Evolutionary conservation across 495 filamentous ascomycete genomes (phyloP), one percentile per base, ranked within the genome.

Genomic region (Immersiella caudata): DNA sequence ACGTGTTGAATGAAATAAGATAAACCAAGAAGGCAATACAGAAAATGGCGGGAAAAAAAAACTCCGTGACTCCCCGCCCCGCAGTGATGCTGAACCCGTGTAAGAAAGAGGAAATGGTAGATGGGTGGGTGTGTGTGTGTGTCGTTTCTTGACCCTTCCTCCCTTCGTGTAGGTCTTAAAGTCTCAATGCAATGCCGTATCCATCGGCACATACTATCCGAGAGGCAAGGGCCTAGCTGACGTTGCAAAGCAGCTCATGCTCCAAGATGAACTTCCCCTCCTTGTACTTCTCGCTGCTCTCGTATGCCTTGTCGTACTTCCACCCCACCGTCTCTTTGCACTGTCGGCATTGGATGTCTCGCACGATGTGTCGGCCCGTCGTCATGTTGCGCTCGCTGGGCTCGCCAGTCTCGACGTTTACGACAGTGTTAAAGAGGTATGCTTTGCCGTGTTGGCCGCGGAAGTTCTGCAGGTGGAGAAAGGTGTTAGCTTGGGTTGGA

Each of bases 301-400:
- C 95, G 74, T 89, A 97, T 29, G 95, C 95, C 80, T 96, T 96
- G 79, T 99, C 95, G 80, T 99, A 99, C 81, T 97, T 99, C 95
- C 95, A 99, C 25, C 95, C 95, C 62, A 99, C 95, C 58, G 89
- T 91, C 76, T 91, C 89, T 71, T 89, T 89, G 87, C 95, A 99
- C 79, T 94, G 90, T 61, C 89, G 83, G 80, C 95, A 99, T 50
- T 78, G 78, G 72, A 99, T 97, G 78, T 99, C 95, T 57, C 96
- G 89, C 51, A 99, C 95, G 36, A 97, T 84, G 76, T 99, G 95
- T 40, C 90, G 84, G 56, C 95, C 95, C 1, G 95, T 99, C n/a
- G 96, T 99, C 95, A 99, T 99, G 84, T 89, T 96, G 69, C 95
- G 93, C 80, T 99, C 96, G 63, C 85, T 87, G 14, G 94, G 87